phyloP scores from a whole-genome alignment of 1,139 yeast species.

The Lodderomyces margitis region DNA sequence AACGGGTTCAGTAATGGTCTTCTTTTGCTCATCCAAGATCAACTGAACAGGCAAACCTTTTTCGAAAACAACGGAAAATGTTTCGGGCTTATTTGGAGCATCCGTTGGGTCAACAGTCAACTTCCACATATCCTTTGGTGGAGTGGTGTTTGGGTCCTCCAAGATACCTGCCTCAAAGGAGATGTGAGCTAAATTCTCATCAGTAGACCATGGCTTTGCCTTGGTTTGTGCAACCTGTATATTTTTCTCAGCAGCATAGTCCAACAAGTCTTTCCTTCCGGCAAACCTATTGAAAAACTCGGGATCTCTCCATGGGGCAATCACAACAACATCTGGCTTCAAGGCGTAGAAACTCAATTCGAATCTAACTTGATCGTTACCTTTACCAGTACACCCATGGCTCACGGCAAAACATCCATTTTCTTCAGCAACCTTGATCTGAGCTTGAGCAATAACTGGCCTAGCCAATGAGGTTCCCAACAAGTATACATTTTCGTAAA shows the following conservation, averaged over 20 bases:
- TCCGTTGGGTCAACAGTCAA: slow-evolving; percentile 92
- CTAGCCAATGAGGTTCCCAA: slow-evolving; percentile 97
- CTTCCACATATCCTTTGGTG: slow-evolving; percentile 99
- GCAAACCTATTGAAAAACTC: slow-evolving; percentile 92
- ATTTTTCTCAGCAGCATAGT: slow-evolving; percentile 85
- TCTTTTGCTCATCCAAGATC: slow-evolving; percentile 60
- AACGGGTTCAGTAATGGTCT: slow-evolving; percentile 74
- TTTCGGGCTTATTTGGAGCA: slow-evolving; percentile 93
- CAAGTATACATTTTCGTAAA: slow-evolving; percentile 93
- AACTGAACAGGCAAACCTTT: slow-evolving; percentile 88
- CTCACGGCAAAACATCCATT: slow-evolving; percentile 98
- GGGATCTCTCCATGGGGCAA: slow-evolving; percentile 99
- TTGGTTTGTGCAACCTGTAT: slow-evolving; percentile 96
- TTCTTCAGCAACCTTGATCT: slow-evolving; percentile 92
- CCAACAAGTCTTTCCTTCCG: slow-evolving; percentile 94
- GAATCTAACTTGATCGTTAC: slow-evolving; percentile 98
- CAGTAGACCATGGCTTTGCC: slow-evolving; percentile 99
- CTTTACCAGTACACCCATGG: slow-evolving; percentile 99
- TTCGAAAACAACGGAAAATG: slow-evolving; percentile 74
- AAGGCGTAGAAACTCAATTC: slow-evolving; percentile 95
- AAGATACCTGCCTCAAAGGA: slow-evolving; percentile 98
- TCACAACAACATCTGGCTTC: slow-evolving; percentile 94
- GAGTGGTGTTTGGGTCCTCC: slow-evolving; percentile 97
- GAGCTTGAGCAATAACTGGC: slow-evolving; percentile 98
- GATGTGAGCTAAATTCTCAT: slow-evolving; percentile 97